phyloP scores from a whole-genome alignment of 176 grass and related monocot genomes.

The Oryza glumipatula region DNA sequence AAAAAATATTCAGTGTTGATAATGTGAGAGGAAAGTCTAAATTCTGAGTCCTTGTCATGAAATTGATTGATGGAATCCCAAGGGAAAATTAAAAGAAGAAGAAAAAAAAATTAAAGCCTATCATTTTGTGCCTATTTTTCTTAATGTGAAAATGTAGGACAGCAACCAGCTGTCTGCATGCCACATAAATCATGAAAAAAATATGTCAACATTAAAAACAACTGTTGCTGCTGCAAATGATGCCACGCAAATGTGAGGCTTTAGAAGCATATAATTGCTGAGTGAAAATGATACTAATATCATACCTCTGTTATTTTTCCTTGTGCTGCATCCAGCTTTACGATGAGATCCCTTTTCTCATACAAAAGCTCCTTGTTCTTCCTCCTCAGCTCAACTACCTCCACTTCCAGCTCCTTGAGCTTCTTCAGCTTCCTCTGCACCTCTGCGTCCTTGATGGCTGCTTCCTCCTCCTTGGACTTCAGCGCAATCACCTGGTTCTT shows the following conservation, averaged over 20 bases:
- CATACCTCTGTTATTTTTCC: slow-evolving; percentile 89
- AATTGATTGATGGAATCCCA: slow-evolving; percentile 11
- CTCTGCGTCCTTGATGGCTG: slow-evolving; percentile 70
- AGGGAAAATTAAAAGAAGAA: background rate
- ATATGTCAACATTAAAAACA: background rate
- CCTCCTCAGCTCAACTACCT: slow-evolving; percentile 86
- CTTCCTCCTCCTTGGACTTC: slow-evolving; percentile 75
- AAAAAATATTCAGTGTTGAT: background rate
- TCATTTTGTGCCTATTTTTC: slow-evolving; percentile 5
- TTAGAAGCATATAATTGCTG: background rate
- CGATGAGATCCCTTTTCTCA: slow-evolving; percentile 83
- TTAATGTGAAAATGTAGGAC: slow-evolving; percentile 33
- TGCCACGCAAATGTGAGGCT: slow-evolving; percentile 16
- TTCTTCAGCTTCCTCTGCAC: slow-evolving; percentile 81
- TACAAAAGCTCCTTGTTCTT: slow-evolving; percentile 94
- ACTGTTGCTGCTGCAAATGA: slow-evolving; percentile 21
- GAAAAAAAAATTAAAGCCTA: background rate
- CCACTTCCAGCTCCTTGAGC: slow-evolving; percentile 73
- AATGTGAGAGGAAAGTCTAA: background rate
- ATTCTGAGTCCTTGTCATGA: background rate
- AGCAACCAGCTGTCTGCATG: slow-evolving; percentile 14
- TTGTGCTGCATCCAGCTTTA: slow-evolving; percentile 83
- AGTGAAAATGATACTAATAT: slow-evolving; percentile 8
- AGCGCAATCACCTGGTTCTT: slow-evolving; percentile 84
- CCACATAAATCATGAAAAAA: slow-evolving; percentile 25